Conservation (phyloP, 1,284 basidiomycete species). For the Boletus smithii region DNA sequence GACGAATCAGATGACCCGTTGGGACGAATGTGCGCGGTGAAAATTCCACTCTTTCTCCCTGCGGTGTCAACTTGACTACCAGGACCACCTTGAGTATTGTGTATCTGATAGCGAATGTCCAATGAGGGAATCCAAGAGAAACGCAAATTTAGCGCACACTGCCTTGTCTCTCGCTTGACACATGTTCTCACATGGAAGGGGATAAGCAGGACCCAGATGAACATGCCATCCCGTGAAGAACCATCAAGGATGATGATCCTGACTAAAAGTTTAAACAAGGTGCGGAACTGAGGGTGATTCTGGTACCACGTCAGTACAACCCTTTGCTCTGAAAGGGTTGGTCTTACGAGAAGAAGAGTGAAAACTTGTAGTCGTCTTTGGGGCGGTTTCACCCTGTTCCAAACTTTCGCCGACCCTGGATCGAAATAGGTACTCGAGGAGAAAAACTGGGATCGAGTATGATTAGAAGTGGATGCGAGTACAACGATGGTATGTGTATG, state of each 20-base stretch:
- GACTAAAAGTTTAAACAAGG: slow-evolving; percentile 31
- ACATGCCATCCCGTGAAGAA: slow-evolving; percentile 10
- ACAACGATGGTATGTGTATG: slow-evolving; percentile 22
- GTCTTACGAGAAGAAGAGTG: slow-evolving; percentile 4
- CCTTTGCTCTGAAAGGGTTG: slow-evolving; percentile 10
- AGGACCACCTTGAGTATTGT: slow-evolving; percentile 5
- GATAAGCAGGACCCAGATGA: slow-evolving; percentile 16
- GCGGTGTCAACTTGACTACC: slow-evolving; percentile 16
- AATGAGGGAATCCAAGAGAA: slow-evolving; percentile 24
- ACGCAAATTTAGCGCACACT: slow-evolving; percentile 27
- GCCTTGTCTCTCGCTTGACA: slow-evolving; percentile 16
- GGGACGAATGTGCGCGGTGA: slow-evolving; percentile 9
- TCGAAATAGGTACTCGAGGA: neutral
- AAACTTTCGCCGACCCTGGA: slow-evolving; percentile 17
- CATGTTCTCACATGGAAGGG: slow-evolving; percentile 17
- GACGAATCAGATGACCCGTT: slow-evolving; percentile 12
- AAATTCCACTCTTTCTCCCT: slow-evolving; percentile 20
- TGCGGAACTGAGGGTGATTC: neutral
- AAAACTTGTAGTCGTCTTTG: slow-evolving; percentile 2
- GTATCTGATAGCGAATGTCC: slow-evolving; percentile 3
- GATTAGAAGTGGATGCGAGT: slow-evolving; percentile 25
- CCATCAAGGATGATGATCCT: slow-evolving; percentile 18
- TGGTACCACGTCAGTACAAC: slow-evolving; percentile 17
- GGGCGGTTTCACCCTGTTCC: slow-evolving; percentile 6
- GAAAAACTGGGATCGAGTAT: slow-evolving; percentile 1